These are phyloP conservation scores for Fusarium nurragi DNA, from an alignment of 2,329 filamentous ascomycete genomes.

Conservation along the genomic window DNA sequence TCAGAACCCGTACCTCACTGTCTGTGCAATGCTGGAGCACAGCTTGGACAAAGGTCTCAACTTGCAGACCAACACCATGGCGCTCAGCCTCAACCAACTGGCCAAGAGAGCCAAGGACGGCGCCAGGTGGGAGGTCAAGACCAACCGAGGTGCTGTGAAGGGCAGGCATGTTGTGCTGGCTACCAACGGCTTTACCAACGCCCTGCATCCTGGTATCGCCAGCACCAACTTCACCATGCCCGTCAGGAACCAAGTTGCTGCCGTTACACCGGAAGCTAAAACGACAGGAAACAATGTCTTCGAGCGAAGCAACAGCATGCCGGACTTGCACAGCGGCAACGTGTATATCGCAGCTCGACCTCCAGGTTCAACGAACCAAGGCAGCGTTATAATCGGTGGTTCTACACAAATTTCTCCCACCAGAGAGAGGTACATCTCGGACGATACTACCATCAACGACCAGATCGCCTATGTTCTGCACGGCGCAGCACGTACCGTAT, in stretches of 20 bases:
- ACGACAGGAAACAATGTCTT: not conserved
- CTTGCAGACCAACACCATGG: slow-evolving; percentile 26
- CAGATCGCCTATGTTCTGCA: slow-evolving; percentile 14
- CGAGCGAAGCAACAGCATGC: slow-evolving; percentile 11
- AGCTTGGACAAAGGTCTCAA: slow-evolving; percentile 16
- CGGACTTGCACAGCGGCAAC: slow-evolving; percentile 17
- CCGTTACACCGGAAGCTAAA: not conserved
- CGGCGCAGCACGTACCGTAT: slow-evolving; percentile 13
- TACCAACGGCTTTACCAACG: slow-evolving; percentile 24
- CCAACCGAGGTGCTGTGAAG: slow-evolving; percentile 16
- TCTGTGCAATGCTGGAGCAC: slow-evolving; percentile 22
- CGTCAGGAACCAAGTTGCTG: slow-evolving; percentile 15
- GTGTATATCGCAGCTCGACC: slow-evolving; percentile 23
- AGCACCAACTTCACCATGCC: slow-evolving; percentile 29
- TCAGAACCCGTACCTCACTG: slow-evolving; percentile 21
- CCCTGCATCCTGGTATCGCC: slow-evolving; percentile 14
- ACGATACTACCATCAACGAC: slow-evolving; percentile 17
- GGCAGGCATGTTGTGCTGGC: slow-evolving; percentile 23
- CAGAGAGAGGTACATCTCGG: not conserved
- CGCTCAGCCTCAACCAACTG: slow-evolving; percentile 11
- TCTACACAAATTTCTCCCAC: slow-evolving; percentile 25
- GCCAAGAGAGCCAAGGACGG: slow-evolving; percentile 5
- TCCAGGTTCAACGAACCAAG: slow-evolving; percentile 3
- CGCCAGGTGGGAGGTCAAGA: slow-evolving; percentile 21
- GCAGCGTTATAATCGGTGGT: slow-evolving; percentile 14